These are phyloP conservation scores for Acanthamoeba lugdunensis DNA, from an alignment of 208 protist species.

Conservation along the genomic window DNA sequence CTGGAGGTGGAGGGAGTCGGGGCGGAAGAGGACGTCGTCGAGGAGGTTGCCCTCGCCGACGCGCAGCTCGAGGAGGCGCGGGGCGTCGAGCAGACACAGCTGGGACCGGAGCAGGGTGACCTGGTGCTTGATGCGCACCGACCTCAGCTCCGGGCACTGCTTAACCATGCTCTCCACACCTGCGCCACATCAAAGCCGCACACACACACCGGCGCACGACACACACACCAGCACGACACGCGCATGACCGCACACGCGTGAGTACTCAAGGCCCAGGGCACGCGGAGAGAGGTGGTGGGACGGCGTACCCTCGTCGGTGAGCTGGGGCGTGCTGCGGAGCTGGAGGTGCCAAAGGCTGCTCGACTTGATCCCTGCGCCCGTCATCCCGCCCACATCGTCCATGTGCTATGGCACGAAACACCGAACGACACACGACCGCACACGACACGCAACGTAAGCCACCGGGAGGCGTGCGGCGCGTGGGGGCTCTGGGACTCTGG, in stretches of 20 bases:
- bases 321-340: neutral
- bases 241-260: neutral
- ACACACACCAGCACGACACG: no score
- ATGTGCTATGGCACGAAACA: neutral
- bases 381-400: constrained; percentile 16
- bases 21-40: neutral
- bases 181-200: neutral
- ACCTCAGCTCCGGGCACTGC: neutral
- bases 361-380: constrained; percentile 1
- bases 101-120: neutral
- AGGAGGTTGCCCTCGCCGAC: neutral
- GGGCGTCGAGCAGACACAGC: neutral
- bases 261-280: neutral
- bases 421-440: neutral
- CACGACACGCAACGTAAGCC: neutral
- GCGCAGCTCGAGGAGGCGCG: neutral
- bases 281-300: neutral
- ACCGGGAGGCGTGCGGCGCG: neutral
- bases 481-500: neutral
- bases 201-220: no score
- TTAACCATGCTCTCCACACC: neutral
- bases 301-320: neutral
- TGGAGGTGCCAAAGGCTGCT: neutral
- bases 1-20: no score
- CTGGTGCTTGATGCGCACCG: constrained; percentile 2